Conservation (phyloP, 805 yeast species). For the Yamadazyma laniorum region DNA sequence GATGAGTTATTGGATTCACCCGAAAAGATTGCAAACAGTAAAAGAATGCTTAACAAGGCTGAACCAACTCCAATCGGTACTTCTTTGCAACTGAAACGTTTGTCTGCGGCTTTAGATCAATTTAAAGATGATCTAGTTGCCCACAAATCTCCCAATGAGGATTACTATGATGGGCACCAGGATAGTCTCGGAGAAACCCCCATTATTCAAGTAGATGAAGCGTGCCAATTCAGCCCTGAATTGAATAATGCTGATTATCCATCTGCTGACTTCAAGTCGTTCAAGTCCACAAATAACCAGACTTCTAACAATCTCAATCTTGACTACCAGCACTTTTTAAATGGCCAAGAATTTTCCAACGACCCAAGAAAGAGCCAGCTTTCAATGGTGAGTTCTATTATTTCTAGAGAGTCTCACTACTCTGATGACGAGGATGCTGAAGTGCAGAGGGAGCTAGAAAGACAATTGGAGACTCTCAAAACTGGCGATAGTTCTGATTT, state of each 20-base stretch:
- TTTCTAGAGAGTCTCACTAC: constrained; percentile 32
- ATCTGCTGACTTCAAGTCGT: constrained; percentile 18
- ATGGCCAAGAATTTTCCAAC: constrained; percentile 4
- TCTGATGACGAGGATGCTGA: constrained; percentile 26
- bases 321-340: constrained; percentile 29
- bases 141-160: constrained; percentile 10
- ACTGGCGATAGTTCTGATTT: constrained; percentile 16
- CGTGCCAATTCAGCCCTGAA: constrained; percentile 10
- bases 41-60: neutral
- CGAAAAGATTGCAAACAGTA: constrained; percentile 4
- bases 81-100: constrained; percentile 12
- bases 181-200: constrained; percentile 7
- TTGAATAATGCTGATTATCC: constrained; percentile 11
- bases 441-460: constrained; percentile 36
- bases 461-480: constrained; percentile 37
- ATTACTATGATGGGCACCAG: constrained; percentile 9
- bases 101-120: constrained; percentile 27
- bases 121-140: constrained; percentile 27
- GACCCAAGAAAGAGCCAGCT: constrained; percentile 30
- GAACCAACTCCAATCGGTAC: constrained; percentile 10
- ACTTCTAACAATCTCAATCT: constrained; percentile 17
- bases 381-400: constrained; percentile 43
- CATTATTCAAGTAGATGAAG: constrained; percentile 3
- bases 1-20: constrained; percentile 15
- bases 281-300: constrained; percentile 10